phyloP scores from a whole-genome alignment of 805 yeast genomes.

The Kodamaea lidongshanica region DNA sequence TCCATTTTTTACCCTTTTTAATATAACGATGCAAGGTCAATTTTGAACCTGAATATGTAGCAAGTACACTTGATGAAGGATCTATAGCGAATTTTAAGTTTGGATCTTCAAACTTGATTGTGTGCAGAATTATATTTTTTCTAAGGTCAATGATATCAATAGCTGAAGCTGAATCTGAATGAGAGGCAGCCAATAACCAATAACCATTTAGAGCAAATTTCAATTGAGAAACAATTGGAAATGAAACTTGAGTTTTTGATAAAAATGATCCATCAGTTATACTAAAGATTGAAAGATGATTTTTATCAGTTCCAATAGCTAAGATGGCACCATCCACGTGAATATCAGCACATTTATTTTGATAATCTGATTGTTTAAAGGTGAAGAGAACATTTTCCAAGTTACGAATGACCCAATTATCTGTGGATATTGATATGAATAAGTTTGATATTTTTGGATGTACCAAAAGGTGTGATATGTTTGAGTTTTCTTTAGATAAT shows the following conservation, averaged over 20 bases:
- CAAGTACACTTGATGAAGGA: constrained; percentile 29
- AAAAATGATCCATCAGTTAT: constrained; percentile 32
- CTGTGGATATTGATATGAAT: constrained; percentile 21
- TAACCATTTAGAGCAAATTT: constrained; percentile 61
- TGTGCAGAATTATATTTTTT: constrained; percentile 25
- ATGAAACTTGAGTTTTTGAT: constrained; percentile 24
- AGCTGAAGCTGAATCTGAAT: constrained; percentile 14
- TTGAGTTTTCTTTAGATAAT: constrained; percentile 1
- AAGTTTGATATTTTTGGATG: constrained; percentile 30
- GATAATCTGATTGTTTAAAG: background rate
- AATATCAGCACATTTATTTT: constrained; percentile 18
- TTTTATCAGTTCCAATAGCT: constrained; percentile 32
- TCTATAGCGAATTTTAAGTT: constrained; percentile 26
- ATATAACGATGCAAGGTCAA: constrained; percentile 30
- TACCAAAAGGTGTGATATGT: constrained; percentile 14
- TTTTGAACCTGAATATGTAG: constrained; percentile 15
- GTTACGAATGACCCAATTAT: constrained; percentile 19
- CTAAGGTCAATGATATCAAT: constrained; percentile 47
- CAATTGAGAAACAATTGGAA: constrained; percentile 25
- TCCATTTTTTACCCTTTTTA: constrained; percentile 38
- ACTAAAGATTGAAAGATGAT: constrained; percentile 32
- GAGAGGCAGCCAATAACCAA: constrained; percentile 41
- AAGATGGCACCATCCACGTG: constrained; percentile 47
- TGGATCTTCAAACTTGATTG: constrained; percentile 19
- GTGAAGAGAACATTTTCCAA: constrained; percentile 7